Percentiles rank a stretch among this genome's conserved stretches.
These are phyloP conservation scores for Aureobasidium sp. DNA, from an alignment of 2,329 filamentous ascomycete species.

Conservation along the genomic window DNA sequence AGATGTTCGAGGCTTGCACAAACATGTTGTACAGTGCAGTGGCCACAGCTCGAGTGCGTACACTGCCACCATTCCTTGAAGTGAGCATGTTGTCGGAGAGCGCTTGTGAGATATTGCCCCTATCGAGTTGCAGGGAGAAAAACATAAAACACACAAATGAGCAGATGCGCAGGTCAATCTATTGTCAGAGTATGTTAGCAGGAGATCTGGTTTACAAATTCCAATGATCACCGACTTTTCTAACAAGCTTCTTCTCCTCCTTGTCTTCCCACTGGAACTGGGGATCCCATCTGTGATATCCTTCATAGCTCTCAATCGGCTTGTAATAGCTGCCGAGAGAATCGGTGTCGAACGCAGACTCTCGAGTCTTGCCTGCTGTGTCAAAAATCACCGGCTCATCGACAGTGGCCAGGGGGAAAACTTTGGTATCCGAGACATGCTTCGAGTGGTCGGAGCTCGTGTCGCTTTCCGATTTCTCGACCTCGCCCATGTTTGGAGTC, in stretches of 20 bases:
- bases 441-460: slow-evolving; percentile 3
- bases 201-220: not conserved
- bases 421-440: slow-evolving; percentile 14
- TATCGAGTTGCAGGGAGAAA: slow-evolving; percentile 42
- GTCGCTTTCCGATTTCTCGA: not conserved
- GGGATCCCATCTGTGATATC: slow-evolving; percentile 51
- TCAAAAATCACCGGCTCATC: slow-evolving; percentile 18
- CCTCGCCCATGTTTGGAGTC: not conserved
- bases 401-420: slow-evolving; percentile 16
- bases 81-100: slow-evolving; percentile 53
- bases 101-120: slow-evolving; percentile 50
- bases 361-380: slow-evolving; percentile 19
- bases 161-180: slow-evolving; percentile 46
- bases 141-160: slow-evolving; percentile 48
- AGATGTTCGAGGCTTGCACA: slow-evolving; percentile 34
- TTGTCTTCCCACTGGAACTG: slow-evolving; percentile 47
- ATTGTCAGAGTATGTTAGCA: slow-evolving; percentile 26
- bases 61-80: slow-evolving; percentile 54
- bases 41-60: slow-evolving; percentile 54
- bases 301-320: slow-evolving; percentile 51
- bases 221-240: slow-evolving; percentile 36
- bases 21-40: slow-evolving; percentile 54
- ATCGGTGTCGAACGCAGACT: slow-evolving; percentile 27
- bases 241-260: slow-evolving; percentile 49
- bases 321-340: slow-evolving; percentile 36